Conservation (phyloP, 208 protist genomes). For the Histomonas meleagridis region DNA sequence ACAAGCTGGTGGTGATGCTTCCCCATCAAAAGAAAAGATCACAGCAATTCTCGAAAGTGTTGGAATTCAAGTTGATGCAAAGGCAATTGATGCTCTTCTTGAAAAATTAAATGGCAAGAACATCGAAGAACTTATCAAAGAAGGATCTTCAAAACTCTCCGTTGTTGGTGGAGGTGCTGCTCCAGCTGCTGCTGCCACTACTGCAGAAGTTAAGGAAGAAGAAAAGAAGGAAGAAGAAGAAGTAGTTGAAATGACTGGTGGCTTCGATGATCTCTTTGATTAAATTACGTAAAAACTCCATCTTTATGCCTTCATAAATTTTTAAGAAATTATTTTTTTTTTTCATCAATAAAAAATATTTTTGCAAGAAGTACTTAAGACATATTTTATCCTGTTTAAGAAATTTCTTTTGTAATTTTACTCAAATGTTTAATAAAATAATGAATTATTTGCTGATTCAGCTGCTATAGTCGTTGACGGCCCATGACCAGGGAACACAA, state of each 20-base stretch:
- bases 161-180: not conserved
- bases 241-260: not conserved
- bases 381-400: no score
- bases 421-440: not conserved
- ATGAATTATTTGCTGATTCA: not conserved
- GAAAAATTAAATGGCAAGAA: not conserved
- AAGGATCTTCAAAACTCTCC: not conserved
- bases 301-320: no score
- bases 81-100: not conserved
- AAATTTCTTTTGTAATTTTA: not conserved
- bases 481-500: not conserved
- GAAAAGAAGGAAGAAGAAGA: not conserved
- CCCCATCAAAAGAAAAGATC: not conserved
- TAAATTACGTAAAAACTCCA: no score
- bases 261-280: no score
- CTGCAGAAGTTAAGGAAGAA: no score
- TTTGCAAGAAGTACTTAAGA: no score
- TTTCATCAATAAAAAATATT: no score
- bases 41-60: not conserved
- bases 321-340: no score
- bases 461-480: not conserved
- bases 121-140: not conserved
- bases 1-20: not conserved
- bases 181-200: not conserved
- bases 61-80: not conserved